These are phyloP conservation scores for Cochlearia excelsa DNA, from an alignment of 345 rosid species.

Conservation along the genomic window DNA sequence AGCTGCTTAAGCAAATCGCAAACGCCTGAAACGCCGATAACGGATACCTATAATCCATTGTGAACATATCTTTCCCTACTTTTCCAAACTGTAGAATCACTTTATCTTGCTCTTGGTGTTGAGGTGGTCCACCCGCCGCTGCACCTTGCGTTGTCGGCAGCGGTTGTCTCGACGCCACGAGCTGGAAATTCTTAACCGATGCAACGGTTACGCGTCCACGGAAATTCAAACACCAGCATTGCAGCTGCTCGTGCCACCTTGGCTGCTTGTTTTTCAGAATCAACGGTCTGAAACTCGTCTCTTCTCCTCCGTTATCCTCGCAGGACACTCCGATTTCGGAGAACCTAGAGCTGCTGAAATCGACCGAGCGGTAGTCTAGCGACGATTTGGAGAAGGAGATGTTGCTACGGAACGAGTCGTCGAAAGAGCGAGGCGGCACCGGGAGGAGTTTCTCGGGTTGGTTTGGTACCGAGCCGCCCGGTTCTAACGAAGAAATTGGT, in stretches of 20 bases:
- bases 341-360: slow-evolving; percentile 52
- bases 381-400: slow-evolving; percentile 54
- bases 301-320: slow-evolving; percentile 37
- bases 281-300: slow-evolving; percentile 44
- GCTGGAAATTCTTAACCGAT: slow-evolving; percentile 65
- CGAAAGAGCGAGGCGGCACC: slow-evolving; percentile 41
- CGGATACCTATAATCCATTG: slow-evolving; percentile 95
- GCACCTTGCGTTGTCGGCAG: slow-evolving; percentile 33
- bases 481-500: slow-evolving; percentile 51
- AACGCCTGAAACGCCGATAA: slow-evolving; percentile 96
- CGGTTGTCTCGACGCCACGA: slow-evolving; percentile 49
- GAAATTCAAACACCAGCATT: slow-evolving; percentile 66
- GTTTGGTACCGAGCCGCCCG: slow-evolving; percentile 54
- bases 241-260: slow-evolving; percentile 68
- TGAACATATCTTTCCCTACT: slow-evolving; percentile 95
- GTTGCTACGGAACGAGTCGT: slow-evolving; percentile 58
- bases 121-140: slow-evolving; percentile 35
- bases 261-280: slow-evolving; percentile 61
- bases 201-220: slow-evolving; percentile 66
- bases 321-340: slow-evolving; percentile 46
- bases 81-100: slow-evolving; percentile 95
- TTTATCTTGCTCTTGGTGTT: slow-evolving; percentile 67
- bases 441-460: slow-evolving; percentile 53
- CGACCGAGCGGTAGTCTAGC: slow-evolving; percentile 45
- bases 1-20: slow-evolving; percentile 98